Conservation (phyloP, 192 early-diverging fungal genomes). For the Hyaloraphidium curvatum region DNA sequence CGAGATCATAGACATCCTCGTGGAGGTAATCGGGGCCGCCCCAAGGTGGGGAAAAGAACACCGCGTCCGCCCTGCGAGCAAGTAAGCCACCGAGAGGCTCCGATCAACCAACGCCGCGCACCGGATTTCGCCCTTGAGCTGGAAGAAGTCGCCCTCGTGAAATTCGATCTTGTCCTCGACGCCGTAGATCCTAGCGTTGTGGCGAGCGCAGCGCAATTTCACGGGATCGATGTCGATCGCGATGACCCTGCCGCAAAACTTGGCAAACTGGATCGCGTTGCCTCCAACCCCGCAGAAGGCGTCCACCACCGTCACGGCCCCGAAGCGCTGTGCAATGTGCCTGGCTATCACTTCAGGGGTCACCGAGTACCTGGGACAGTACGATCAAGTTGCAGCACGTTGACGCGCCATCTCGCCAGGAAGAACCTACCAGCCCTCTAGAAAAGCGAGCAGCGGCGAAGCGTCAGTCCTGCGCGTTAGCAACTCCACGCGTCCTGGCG, state of each 20-base stretch:
- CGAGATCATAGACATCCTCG: no score
- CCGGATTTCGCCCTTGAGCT: no score
- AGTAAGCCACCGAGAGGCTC: no score
- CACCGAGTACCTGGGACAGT: conserved; percentile 2
- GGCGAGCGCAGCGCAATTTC: neutral
- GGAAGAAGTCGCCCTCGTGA: neutral
- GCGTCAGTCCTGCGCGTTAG: neutral
- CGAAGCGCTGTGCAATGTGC: neutral
- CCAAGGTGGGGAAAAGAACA: conserved; percentile 1
- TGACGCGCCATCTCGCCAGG: neutral
- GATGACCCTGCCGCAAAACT: neutral
- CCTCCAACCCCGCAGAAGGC: conserved; percentile 1
- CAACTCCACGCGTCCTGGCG: neutral
- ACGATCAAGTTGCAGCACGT: neutral
- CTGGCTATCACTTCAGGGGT: neutral
- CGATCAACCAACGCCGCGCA: no score
- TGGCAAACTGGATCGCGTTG: conserved; percentile 2
- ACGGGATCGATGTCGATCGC: neutral
- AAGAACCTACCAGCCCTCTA: neutral
- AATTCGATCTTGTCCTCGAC: neutral
- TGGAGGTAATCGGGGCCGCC: neutral
- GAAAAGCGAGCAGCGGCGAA: neutral
- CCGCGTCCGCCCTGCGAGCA: no score
- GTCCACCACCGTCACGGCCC: neutral
- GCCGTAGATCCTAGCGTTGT: neutral